These are phyloP conservation scores for Coniella vitis DNA, from an alignment of 2,329 filamentous ascomycete genomes.

Conservation along the genomic window DNA sequence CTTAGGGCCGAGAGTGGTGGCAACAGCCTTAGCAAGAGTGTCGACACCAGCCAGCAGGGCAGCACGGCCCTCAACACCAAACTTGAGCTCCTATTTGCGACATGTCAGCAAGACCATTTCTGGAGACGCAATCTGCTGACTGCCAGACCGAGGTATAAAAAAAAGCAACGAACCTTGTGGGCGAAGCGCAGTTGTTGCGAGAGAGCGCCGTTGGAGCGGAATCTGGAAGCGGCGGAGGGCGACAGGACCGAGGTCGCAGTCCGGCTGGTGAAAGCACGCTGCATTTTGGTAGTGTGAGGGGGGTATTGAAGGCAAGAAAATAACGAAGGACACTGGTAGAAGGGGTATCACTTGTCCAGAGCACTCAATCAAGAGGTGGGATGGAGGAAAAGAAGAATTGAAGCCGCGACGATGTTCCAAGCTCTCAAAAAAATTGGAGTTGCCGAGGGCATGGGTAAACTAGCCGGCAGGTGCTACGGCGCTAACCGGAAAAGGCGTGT, in stretches of 20 bases:
- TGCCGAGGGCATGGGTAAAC: slow-evolving; percentile 16
- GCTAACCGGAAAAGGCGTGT: slow-evolving; percentile 3
- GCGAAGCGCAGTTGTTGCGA: slow-evolving; percentile 92
- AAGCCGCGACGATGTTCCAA: slow-evolving; percentile 2
- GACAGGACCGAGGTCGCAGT: slow-evolving; percentile 74
- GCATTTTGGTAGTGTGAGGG: slow-evolving; percentile 59
- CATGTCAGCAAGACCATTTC: slow-evolving; percentile 23
- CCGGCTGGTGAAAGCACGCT: slow-evolving; percentile 83
- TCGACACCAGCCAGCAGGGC: slow-evolving; percentile 89
- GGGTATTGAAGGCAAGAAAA: slow-evolving; percentile 22
- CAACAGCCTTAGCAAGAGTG: slow-evolving; percentile 91
- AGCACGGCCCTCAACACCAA: slow-evolving; percentile 90
- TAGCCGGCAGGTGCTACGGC: slow-evolving; percentile 5
- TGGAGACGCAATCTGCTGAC: neutral
- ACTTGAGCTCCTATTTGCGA: slow-evolving; percentile 77
- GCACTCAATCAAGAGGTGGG: slow-evolving; percentile 7
- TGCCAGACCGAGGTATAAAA: neutral
- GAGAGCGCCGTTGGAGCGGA: slow-evolving; percentile 58
- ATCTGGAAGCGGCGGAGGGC: slow-evolving; percentile 55
- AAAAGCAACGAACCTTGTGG: slow-evolving; percentile 69
- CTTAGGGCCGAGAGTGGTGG: slow-evolving; percentile 94
- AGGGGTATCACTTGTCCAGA: slow-evolving; percentile 20
- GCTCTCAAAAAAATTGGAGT: slow-evolving; percentile 16
- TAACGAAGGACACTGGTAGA: slow-evolving; percentile 20
- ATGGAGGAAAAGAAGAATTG: neutral